phyloP scores from a whole-genome alignment of 176 grass and related monocot genomes.

The Avena insularis region DNA sequence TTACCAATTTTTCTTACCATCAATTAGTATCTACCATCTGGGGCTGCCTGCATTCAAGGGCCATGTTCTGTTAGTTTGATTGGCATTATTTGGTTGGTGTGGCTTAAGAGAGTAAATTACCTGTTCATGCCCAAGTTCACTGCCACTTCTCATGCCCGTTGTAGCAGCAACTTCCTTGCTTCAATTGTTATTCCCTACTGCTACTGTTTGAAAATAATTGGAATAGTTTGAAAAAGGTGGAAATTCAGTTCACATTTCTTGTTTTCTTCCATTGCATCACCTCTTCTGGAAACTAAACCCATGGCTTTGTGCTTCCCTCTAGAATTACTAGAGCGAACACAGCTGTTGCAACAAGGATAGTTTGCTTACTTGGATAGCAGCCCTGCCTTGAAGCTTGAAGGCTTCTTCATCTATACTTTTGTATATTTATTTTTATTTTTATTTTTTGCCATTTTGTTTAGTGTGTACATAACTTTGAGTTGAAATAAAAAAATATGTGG shows the following conservation, averaged over 20 bases:
- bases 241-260: not conserved
- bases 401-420: too few species aligned
- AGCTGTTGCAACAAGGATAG: too few species aligned
- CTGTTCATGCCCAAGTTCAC: slow-evolving; percentile 59
- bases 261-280: slow-evolving; percentile 29
- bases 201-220: slow-evolving; percentile 34
- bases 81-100: too few species aligned
- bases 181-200: slow-evolving; percentile 55
- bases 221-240: not conserved
- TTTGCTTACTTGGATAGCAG: too few species aligned
- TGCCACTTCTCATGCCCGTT: slow-evolving; percentile 48
- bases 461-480: too few species aligned
- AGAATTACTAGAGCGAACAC: slow-evolving; percentile 53
- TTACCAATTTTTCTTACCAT: not conserved
- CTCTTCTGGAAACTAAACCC: slow-evolving; percentile 76
- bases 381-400: too few species aligned
- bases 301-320: slow-evolving; percentile 59
- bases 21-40: not conserved
- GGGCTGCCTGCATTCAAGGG: not conserved
- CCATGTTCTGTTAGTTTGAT: not conserved
- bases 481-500: too few species aligned
- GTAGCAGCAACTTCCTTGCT: slow-evolving; percentile 58
- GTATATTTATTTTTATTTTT: too few species aligned
- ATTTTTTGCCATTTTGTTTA: too few species aligned
- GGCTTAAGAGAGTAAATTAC: slow-evolving; percentile 4